Conservation (phyloP, 371 early-diverging fungal genomes). For the Phascolomyces articulosus region DNA sequence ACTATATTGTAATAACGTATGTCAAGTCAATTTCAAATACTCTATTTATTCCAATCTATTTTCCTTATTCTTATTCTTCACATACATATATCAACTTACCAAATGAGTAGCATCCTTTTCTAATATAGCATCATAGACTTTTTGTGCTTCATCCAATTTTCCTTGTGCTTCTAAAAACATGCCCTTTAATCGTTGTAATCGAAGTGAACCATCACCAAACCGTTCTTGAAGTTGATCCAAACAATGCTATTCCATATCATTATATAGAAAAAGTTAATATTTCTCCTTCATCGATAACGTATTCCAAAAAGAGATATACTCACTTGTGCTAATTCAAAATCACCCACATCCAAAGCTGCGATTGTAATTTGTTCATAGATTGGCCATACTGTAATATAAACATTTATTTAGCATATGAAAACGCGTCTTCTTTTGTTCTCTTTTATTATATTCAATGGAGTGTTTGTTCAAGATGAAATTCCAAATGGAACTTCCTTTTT, state of each 20-base stretch:
- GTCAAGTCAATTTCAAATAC: constrained; percentile 15
- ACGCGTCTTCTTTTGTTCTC: neutral
- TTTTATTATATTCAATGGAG: too few relatives aligned
- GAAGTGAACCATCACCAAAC: constrained; percentile 68
- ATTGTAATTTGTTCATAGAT: constrained; percentile 82
- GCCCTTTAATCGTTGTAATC: constrained; percentile 67
- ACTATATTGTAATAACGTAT: constrained; percentile 28
- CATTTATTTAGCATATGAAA: neutral
- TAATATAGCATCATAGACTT: constrained; percentile 65
- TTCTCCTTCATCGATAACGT: too few relatives aligned
- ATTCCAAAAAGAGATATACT: too few relatives aligned
- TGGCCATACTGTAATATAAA: constrained; percentile 64
- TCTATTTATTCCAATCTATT: too few relatives aligned
- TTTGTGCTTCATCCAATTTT: constrained; percentile 64
- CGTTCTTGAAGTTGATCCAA: constrained; percentile 60
- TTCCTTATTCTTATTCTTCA: neutral
- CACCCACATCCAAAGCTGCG: constrained; percentile 80
- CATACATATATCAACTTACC: constrained; percentile 34
- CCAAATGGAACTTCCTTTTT: neutral
- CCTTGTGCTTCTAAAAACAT: constrained; percentile 77
- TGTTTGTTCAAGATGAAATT: neutral
- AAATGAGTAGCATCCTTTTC: constrained; percentile 70
- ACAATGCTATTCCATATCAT: constrained; percentile 39
- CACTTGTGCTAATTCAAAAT: constrained; percentile 34
- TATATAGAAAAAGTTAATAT: too few relatives aligned